Evolutionary conservation across 495 filamentous ascomycete species (phyloP).

Genomic region (Penicillium alfredii): DNA sequence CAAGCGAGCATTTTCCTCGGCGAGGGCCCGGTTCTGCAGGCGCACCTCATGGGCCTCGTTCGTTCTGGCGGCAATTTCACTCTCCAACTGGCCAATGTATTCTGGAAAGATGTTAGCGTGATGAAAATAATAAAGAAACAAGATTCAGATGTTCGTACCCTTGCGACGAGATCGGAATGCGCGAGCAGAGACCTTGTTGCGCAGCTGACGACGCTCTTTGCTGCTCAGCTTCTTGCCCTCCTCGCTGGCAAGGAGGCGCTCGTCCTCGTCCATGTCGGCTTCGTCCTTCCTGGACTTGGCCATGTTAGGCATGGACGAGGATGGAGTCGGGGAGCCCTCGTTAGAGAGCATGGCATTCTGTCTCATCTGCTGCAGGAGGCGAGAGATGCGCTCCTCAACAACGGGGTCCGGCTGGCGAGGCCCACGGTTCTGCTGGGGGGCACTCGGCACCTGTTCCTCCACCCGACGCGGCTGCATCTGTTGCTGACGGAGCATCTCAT

Average conservation of each 20-base stretch:
- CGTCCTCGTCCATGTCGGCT: conserved; percentile 98
- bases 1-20: conserved; percentile 74
- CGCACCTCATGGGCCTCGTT: conserved; percentile 68
- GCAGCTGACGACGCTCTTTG: conserved; percentile 87
- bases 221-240: conserved; percentile 95
- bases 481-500: conserved; percentile 58
- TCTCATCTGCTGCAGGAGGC: conserved; percentile 77
- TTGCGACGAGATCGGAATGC: conserved; percentile 95
- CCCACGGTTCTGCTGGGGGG: conserved; percentile 33
- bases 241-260: conserved; percentile 84
- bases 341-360: conserved; percentile 54
- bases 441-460: conserved; percentile 28
- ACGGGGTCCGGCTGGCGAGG: conserved; percentile 56
- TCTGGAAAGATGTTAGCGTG: conserved; percentile 56
- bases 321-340: conserved; percentile 41
- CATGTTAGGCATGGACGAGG: conserved; percentile 40
- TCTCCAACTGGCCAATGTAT: conserved; percentile 90
- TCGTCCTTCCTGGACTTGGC: conserved; percentile 77
- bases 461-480: conserved; percentile 41
- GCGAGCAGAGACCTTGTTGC: conserved; percentile 97
- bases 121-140: background rate
- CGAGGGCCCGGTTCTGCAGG: conserved; percentile 63
- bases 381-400: conserved; percentile 80
- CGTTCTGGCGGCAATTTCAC: conserved; percentile 66
- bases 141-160: conserved; percentile 51